Evolutionary conservation across 129 eudicot species (phyloP).

Genomic region (Flaveria linearis): DNA sequence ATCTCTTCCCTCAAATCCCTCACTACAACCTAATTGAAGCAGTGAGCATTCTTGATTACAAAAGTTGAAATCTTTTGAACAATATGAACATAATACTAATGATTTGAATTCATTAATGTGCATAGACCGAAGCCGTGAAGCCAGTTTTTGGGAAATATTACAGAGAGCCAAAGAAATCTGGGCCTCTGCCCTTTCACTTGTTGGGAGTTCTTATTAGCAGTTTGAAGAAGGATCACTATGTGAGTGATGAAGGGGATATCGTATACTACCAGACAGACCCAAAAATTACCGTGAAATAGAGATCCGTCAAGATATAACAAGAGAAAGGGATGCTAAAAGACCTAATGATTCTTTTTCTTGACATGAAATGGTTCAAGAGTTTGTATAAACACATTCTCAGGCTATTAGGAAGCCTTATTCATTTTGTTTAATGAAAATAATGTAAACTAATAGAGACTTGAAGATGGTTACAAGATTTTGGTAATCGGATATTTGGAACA

Average conservation of each 20-base stretch:
- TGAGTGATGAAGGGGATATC: conserved; percentile 81
- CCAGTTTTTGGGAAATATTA: conserved; percentile 79
- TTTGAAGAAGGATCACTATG: conserved; percentile 81
- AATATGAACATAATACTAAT: conserved; percentile 15
- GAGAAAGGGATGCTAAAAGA: conserved; percentile 34
- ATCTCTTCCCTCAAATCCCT: conserved; percentile 99
- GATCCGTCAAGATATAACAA: conserved; percentile 15
- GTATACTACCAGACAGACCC: conserved; percentile 75
- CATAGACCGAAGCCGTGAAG: conserved; percentile 81
- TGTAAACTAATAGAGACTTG: conserved; percentile 21
- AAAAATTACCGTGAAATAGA: conserved; percentile 31
- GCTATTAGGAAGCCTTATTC: conserved; percentile 12
- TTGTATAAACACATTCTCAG: conserved; percentile 28
- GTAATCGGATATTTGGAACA: conserved; percentile 6
- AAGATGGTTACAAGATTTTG: conserved; percentile 10
- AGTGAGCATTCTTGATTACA: conserved; percentile 32
- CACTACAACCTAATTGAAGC: conserved; percentile 94
- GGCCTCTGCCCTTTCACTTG: conserved; percentile 72
- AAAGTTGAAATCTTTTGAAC: background rate
- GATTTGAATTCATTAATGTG: conserved; percentile 2
- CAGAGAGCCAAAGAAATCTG: conserved; percentile 72
- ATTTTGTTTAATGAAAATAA: conserved; percentile 18
- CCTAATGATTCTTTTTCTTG: conserved; percentile 43
- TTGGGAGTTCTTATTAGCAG: conserved; percentile 60
- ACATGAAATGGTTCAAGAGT: conserved; percentile 28